phyloP scores from a whole-genome alignment of 176 grass and related monocot genomes.

The Canna indica region DNA sequence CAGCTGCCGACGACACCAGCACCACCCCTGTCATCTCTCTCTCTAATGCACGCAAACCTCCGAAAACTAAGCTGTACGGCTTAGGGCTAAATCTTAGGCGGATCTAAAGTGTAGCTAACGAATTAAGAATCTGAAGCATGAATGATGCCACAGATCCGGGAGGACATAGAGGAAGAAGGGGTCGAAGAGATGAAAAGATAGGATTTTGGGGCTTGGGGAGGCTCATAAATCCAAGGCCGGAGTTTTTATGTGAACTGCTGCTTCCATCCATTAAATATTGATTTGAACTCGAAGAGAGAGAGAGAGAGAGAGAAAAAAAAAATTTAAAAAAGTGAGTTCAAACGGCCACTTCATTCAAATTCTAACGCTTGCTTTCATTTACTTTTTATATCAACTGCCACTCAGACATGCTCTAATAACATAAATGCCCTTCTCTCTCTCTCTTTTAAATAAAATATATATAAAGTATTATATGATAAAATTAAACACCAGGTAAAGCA shows the following conservation, averaged over 20 bases:
- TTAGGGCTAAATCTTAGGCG: background rate
- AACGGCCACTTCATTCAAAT: slow-evolving; percentile 19
- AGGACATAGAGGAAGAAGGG: background rate
- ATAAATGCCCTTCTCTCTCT: background rate
- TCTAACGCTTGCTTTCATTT: background rate
- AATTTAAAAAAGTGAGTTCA: background rate
- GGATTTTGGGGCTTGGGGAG: background rate
- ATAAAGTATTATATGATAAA: too few species aligned
- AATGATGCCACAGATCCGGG: background rate
- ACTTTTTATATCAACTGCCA: background rate
- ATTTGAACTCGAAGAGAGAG: background rate
- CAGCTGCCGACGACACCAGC: background rate
- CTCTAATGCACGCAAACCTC: too few species aligned
- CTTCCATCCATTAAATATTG: background rate
- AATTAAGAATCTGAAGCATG: background rate
- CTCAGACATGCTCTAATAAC: background rate
- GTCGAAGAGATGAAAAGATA: background rate
- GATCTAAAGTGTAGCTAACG: background rate
- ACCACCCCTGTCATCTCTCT: slow-evolving; percentile 4
- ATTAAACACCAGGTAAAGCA: too few species aligned
- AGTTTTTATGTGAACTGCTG: background rate
- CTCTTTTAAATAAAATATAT: background rate
- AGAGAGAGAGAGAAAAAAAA: background rate
- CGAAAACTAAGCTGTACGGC: background rate
- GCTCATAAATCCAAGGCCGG: slow-evolving; percentile 5